Base-by-base conservation (phyloP, 352 stramenopile species). In the Peronosclerospora sorghi region DNA sequence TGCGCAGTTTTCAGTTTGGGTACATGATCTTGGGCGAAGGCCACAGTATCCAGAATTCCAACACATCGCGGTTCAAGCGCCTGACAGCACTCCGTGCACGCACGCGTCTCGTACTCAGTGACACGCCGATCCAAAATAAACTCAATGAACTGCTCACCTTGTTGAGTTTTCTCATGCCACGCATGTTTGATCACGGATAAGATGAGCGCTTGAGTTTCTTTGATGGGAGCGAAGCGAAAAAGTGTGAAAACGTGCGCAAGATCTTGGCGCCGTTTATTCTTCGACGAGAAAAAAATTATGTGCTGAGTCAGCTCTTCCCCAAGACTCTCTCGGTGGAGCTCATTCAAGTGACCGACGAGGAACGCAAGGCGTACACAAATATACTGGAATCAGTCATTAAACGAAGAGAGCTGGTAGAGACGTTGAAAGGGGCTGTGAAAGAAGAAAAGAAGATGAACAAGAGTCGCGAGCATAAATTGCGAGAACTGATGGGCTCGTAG, bases 221-320 rank as follows among this genome's bases (percentile, higher is more conserved):
- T 32, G 76, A 86, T 28, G 79, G 76, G 8, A 85, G 59, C 13
- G 73, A 87, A 50, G 62, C 86, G 21, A 84, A 72, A 44, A 88
- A 88, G 47, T 85, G 71, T 32, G 62, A 72, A 1, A 86, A 96
- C 73, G 69, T 95, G 12, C 80, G 80, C 15, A 85, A 94, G 41
- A 83, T 98, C 43, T 83, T 98, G 56, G 84, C 88, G n/a, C 96
- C 96, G 0, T 99, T 99, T 61, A 95, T 98, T 7, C 66, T 99
- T 29, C 68, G 96, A 7, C 79, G 96, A 19, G 81, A 97, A 28
- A 99, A 99, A 62, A 76, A 83, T 48, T 93, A 96, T 45, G 96
- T 98, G 14, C 65, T 98, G 34, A 75, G 69, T 41, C 90, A 98
- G 51, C 65, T 97, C 4, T 69, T 89, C 18, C 41, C 76, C 2